Evolutionary conservation across 306 rosid genomes (phyloP), one percentile per base, ranked within the genome.

Genomic region (Vachellia collinsii): DNA sequence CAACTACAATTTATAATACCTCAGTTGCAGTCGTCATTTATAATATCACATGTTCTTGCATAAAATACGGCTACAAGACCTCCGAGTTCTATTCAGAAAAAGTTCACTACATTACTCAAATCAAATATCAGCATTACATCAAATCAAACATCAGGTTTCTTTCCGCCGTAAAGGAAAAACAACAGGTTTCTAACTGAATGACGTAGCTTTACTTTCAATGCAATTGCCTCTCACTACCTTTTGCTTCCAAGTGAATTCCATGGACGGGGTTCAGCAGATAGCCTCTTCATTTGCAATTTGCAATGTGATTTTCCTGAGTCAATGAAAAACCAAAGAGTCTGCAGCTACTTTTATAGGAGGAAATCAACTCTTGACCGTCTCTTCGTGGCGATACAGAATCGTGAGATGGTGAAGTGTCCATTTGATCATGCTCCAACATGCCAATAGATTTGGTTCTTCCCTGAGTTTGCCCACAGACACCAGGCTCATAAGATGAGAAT

Each of bases 311-410:
- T 74, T 83, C 97, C 68, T 92, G 94, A 0, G 92, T 93, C 80
- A 96, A 85, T 48, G 97, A 92, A 83, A 96, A 96, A 25, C 99
- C 99, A 58, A 96, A 96, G 46, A 96, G 97, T 68, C 91, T 93
- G 85, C 99, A 96, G 88, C 90, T 89, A 78, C 86, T 79, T 80
- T 93, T 95, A 85, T 90, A 86, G 1, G 97, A 76, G 8, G 94
- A 76, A 77, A 79, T 83, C 80, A 87, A 43, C 59, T 94, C 92
- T 70, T 89, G 86, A 71, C 70, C 76, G 70, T 86, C 90, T 82
- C 88, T 81, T 53, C 69, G 37, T 6, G 78, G n/a, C 8, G 90
- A 63, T 5, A 47, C 78, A 23, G 89, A 72, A 8, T 78, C 80
- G 3, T 51, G 77, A 5, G 88, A 75, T 53, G 13, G 77, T 53